These are phyloP conservation scores for Trichaptum fuscoviolaceum DNA, from an alignment of 768 basidiomycete species.

Conservation along the genomic window DNA sequence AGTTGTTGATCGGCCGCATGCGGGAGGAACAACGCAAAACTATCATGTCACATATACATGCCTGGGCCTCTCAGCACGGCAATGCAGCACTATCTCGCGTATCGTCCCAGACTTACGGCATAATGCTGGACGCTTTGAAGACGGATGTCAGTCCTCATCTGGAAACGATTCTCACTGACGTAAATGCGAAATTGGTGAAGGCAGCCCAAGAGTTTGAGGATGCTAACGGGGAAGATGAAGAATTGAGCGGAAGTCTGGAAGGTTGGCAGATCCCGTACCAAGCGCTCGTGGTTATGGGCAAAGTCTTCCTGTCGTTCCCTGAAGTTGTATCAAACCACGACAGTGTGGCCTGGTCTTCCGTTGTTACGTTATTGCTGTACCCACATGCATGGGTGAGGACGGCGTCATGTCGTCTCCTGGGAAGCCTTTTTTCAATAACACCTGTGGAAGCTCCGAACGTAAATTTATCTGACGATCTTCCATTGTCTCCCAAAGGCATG, in stretches of 20 bases:
- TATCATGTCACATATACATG: constrained; percentile 66
- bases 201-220: constrained; percentile 37
- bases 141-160: constrained; percentile 41
- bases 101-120: constrained; percentile 76
- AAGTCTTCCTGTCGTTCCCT: constrained; percentile 55
- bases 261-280: constrained; percentile 87
- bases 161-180: constrained; percentile 48
- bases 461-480: constrained; percentile 29
- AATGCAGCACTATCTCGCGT: constrained; percentile 65
- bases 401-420: constrained; percentile 71
- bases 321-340: constrained; percentile 39
- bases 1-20: constrained; percentile 65
- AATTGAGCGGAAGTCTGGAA: constrained; percentile 49
- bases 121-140: constrained; percentile 68
- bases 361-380: constrained; percentile 69
- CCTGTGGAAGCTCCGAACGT: constrained; percentile 35
- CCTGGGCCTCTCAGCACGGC: constrained; percentile 66
- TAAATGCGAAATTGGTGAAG: constrained; percentile 42
- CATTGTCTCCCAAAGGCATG: constrained; percentile 52
- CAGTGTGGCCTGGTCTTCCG: constrained; percentile 54
- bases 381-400: constrained; percentile 95
- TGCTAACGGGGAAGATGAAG: constrained; percentile 36
- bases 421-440: constrained; percentile 55
- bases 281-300: constrained; percentile 58
- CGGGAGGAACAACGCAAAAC: constrained; percentile 50